phyloP scores from a whole-genome alignment of 805 yeast species.

The Yarrowia hollandica region DNA sequence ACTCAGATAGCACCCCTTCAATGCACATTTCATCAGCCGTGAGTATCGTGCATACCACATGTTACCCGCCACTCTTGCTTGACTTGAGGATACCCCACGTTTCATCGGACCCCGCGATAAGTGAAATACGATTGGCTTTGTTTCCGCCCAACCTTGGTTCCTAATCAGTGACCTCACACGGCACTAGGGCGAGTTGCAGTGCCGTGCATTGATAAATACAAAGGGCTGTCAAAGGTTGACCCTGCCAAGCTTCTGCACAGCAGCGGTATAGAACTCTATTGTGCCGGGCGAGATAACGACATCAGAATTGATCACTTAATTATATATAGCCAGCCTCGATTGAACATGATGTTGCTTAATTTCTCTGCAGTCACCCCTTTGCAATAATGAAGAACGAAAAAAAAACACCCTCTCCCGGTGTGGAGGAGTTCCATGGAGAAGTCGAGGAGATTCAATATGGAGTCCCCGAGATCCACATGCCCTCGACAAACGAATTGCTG shows the following conservation, averaged over 20 bases:
- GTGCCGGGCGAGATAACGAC: neutral
- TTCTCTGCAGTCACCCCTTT: neutral
- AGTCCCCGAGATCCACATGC: neutral
- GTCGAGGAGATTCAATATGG: neutral
- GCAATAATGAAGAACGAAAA: neutral
- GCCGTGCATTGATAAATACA: slow-evolving; percentile 10
- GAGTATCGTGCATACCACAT: too few relatives aligned
- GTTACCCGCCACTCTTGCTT: too few relatives aligned
- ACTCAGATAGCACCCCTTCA: too few relatives aligned
- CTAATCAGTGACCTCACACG: too few relatives aligned
- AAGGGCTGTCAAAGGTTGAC: slow-evolving; percentile 7
- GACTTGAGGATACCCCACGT: too few relatives aligned
- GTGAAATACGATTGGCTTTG: too few relatives aligned
- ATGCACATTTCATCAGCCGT: too few relatives aligned
- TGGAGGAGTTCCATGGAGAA: neutral
- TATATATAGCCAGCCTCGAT: neutral
- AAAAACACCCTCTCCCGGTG: neutral
- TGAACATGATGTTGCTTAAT: neutral
- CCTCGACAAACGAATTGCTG: neutral
- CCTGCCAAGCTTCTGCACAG: slow-evolving; percentile 18
- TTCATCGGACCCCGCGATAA: too few relatives aligned
- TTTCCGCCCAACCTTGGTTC: too few relatives aligned
- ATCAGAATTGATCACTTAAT: neutral
- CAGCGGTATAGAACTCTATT: neutral
- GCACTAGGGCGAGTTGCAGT: neutral